Percentiles rank a stretch among this genome's conserved stretches.
Evolutionary conservation across 176 grass and related monocot genomes (phyloP).

Genomic region (Triticum timopheevii): DNA sequence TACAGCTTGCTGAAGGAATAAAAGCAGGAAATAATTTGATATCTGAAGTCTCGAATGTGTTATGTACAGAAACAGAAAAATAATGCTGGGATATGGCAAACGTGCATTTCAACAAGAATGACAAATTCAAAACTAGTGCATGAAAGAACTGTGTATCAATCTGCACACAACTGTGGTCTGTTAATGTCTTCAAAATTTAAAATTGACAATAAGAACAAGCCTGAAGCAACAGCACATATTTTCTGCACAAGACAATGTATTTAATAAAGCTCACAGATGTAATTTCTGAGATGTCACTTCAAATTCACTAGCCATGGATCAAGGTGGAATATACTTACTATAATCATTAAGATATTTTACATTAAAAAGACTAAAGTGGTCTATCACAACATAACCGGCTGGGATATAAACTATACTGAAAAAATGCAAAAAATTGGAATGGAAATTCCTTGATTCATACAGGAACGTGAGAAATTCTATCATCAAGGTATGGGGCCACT

Average conservation of each 20-base stretch:
- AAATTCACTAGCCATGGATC: background rate
- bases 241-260: background rate
- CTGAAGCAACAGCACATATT: background rate
- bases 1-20: background rate
- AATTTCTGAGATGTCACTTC: background rate
- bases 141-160: background rate
- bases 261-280: background rate
- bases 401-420: background rate
- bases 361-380: slow-evolving; percentile 1
- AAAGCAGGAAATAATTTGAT: background rate
- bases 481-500: background rate
- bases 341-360: background rate
- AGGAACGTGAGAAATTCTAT: background rate
- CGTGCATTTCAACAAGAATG: background rate
- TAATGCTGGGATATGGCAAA: background rate
- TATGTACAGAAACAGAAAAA: background rate
- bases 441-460: background rate
- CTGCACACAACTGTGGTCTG: background rate
- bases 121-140: background rate
- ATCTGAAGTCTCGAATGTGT: background rate
- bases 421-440: background rate
- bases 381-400: background rate
- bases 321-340: background rate
- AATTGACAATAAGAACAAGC: background rate
- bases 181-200: background rate